A percentile compares a stretch with the other conserved stretches of the same genome.
Evolutionary conservation across 768 basidiomycete species (phyloP).

Genomic region (Tulasnella calospora): DNA sequence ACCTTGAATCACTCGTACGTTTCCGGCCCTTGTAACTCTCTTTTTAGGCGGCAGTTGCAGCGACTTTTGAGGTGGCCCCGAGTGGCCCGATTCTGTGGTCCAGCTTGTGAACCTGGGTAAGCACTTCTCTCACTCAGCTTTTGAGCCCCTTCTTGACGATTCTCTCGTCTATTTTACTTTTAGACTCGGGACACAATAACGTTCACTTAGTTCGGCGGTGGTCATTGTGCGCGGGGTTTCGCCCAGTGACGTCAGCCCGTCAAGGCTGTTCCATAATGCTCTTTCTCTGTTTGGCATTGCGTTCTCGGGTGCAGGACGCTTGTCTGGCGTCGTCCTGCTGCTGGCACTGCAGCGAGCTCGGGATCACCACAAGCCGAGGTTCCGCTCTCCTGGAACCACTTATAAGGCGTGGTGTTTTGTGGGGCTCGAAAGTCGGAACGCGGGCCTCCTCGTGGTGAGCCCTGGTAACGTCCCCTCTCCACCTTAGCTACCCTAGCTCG

Average conservation of each 20-base stretch:
- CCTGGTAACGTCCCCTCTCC: background rate
- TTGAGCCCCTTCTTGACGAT: too few relatives aligned
- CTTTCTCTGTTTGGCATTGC: background rate
- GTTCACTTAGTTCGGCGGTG: too few relatives aligned
- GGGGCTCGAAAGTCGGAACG: conserved; percentile 8
- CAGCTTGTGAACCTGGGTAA: background rate
- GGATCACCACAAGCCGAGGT: background rate
- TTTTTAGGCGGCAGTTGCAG: background rate
- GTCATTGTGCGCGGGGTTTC: too few relatives aligned
- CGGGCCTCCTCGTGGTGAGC: conserved; percentile 8
- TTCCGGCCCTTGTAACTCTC: background rate
- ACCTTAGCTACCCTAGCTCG: too few relatives aligned
- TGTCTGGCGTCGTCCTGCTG: background rate
- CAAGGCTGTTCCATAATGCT: background rate
- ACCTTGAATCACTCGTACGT: background rate
- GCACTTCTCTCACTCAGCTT: too few relatives aligned
- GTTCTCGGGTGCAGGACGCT: background rate
- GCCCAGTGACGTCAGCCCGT: background rate
- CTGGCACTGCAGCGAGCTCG: background rate
- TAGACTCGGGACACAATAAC: too few relatives aligned
- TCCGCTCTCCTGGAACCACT: background rate
- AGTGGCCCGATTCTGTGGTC: background rate
- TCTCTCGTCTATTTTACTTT: too few relatives aligned
- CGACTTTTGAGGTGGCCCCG: background rate
- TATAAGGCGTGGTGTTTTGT: background rate